A percentile compares a stretch with the other conserved stretches of the same genome.
phyloP scores from a whole-genome alignment of 257 asterid species.

The Forsythia viridissima region DNA sequence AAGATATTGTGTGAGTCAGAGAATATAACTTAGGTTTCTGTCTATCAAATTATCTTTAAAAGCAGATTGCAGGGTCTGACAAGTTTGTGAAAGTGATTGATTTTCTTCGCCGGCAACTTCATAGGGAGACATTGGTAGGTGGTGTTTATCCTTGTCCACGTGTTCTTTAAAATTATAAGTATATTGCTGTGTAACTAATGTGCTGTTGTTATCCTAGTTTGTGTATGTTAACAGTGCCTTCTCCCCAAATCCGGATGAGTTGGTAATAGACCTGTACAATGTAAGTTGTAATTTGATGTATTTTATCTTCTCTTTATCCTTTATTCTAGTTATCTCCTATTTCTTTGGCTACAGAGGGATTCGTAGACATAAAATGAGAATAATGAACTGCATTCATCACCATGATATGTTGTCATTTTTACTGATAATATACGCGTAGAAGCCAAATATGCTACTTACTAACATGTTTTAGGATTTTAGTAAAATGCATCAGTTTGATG shows the following conservation, averaged over 20 bases:
- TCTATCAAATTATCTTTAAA: neutral
- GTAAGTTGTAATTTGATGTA: constrained; percentile 44
- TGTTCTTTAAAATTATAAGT: constrained; percentile 5
- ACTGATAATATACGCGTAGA: neutral
- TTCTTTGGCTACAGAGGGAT: neutral
- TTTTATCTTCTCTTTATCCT: neutral
- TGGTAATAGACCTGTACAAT: constrained; percentile 71
- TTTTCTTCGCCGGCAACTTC: constrained; percentile 95
- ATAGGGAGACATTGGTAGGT: constrained; percentile 81
- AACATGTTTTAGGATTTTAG: neutral
- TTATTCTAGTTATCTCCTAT: neutral
- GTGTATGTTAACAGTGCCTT: constrained; percentile 97
- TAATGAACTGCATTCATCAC: neutral
- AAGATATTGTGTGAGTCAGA: neutral
- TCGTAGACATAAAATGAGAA: neutral
- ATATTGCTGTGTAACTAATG: constrained; percentile 19
- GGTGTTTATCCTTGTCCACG: neutral
- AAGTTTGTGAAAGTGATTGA: constrained; percentile 88
- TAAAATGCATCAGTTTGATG: neutral
- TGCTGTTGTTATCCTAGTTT: constrained; percentile 48
- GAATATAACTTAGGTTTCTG: neutral
- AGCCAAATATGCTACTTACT: neutral
- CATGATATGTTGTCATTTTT: neutral
- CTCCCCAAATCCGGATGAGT: constrained; percentile 95
- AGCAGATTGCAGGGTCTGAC: constrained; percentile 85